Conservation (phyloP, 805 yeast species). For the Candida ascalaphidarum region DNA sequence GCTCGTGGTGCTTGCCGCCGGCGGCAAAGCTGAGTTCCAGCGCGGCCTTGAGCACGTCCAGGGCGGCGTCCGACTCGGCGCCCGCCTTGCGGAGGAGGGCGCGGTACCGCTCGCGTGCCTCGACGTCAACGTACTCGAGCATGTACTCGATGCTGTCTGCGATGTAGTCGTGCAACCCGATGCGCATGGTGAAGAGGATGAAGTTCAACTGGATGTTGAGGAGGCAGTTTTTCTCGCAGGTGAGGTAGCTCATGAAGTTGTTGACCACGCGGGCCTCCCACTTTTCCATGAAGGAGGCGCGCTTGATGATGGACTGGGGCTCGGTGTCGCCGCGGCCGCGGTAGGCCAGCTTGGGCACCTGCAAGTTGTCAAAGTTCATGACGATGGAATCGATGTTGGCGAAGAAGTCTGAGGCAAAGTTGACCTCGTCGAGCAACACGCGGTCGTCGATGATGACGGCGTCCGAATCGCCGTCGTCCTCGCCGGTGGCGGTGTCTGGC, state of each 20-base stretch:
- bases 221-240: conserved; percentile 19
- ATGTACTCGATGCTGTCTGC: conserved; percentile 17
- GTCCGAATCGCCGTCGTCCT: too few relatives aligned
- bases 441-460: too few relatives aligned
- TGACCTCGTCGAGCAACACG: too few relatives aligned
- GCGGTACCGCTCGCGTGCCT: too few relatives aligned
- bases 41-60: conserved; percentile 1
- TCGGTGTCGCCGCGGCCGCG: conserved; percentile 1
- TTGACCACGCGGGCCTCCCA: conserved; percentile 25
- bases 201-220: conserved; percentile 29
- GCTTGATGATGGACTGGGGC: conserved; percentile 1
- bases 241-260: conserved; percentile 14
- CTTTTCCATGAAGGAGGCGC: conserved; percentile 13
- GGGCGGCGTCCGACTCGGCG: too few relatives aligned
- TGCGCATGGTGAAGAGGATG: conserved; percentile 22
- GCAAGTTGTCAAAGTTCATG: conserved; percentile 2
- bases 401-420: too few relatives aligned
- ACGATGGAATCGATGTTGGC: too few relatives aligned
- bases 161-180: too few relatives aligned
- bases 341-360: background rate
- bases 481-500: too few relatives aligned
- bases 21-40: too few relatives aligned
- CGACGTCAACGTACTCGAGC: conserved; percentile 10
- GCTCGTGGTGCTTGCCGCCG: too few relatives aligned
- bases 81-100: too few relatives aligned